Percentiles rank a stretch among this genome's conserved stretches.
These are phyloP conservation scores for Cucurbita maxima DNA, from an alignment of 306 rosid genomes.

Conservation along the genomic window DNA sequence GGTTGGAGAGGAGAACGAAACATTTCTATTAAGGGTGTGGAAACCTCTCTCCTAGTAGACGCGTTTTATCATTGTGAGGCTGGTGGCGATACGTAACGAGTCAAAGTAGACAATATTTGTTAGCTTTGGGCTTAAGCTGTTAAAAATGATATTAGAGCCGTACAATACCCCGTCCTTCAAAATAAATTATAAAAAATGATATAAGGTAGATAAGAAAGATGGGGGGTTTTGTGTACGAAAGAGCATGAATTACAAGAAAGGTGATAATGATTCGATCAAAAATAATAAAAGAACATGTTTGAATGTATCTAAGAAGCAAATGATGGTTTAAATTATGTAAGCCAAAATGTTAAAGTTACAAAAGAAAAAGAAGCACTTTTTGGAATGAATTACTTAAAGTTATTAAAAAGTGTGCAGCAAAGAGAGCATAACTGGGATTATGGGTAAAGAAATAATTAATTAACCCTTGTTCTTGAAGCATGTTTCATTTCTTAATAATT, in stretches of 20 bases:
- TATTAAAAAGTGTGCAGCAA: background rate
- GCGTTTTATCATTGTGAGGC: too few relatives aligned
- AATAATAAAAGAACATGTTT: background rate
- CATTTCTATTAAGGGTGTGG: too few relatives aligned
- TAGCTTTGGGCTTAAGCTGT: too few relatives aligned
- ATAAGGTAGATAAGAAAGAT: background rate
- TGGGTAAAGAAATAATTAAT: conserved; percentile 24
- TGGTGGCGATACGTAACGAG: too few relatives aligned
- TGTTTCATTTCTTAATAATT: conserved; percentile 14
- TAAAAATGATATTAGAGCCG: too few relatives aligned
- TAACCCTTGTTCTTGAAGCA: conserved; percentile 12
- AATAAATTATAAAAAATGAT: too few relatives aligned
- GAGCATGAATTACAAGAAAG: background rate
- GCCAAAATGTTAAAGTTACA: background rate
- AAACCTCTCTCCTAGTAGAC: too few relatives aligned
- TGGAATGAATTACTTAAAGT: conserved; percentile 5
- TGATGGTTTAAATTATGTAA: background rate
- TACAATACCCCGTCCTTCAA: too few relatives aligned
- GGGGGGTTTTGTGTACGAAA: background rate
- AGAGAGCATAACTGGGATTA: conserved; percentile 18
- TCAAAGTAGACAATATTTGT: too few relatives aligned
- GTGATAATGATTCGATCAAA: conserved; percentile 5
- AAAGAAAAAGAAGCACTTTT: background rate
- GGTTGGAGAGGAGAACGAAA: too few relatives aligned
- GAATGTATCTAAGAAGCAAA: background rate